Percentiles rank a stretch among this genome's conserved stretches.
These are phyloP conservation scores for Rosa chinensis DNA, from an alignment of 306 rosid species.

Conservation along the genomic window DNA sequence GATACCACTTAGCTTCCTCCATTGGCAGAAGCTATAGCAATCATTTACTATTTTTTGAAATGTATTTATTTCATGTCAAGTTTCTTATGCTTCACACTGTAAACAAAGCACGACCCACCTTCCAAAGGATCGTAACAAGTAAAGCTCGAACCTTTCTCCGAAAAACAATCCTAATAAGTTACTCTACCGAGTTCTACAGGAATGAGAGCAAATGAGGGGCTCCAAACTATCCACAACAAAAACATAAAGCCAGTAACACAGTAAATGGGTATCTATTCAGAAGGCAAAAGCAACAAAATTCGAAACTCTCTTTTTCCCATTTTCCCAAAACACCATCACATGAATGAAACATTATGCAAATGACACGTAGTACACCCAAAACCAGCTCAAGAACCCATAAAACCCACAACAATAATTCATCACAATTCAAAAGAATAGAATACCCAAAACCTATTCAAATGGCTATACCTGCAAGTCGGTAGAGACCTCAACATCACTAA, in stretches of 20 bases:
- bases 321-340: neutral
- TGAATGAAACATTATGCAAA: neutral
- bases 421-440: neutral
- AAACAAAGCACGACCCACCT: neutral
- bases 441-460: neutral
- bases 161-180: constrained; percentile 1
- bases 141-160: neutral
- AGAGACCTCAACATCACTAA: constrained; percentile 84
- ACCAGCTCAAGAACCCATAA: neutral
- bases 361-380: neutral
- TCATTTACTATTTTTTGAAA: no score
- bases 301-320: neutral
- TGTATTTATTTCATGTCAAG: neutral
- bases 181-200: neutral
- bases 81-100: neutral
- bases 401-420: neutral
- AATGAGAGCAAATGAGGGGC: neutral
- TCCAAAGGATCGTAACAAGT: neutral
- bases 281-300: neutral
- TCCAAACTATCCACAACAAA: neutral
- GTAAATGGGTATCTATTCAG: neutral
- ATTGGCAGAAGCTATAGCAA: neutral
- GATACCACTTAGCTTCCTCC: constrained; percentile 1
- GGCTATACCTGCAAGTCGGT: constrained; percentile 73
- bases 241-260: neutral